phyloP scores from a whole-genome alignment of 176 grass and related monocot genomes.

The Hyparrhenia diplandra region DNA sequence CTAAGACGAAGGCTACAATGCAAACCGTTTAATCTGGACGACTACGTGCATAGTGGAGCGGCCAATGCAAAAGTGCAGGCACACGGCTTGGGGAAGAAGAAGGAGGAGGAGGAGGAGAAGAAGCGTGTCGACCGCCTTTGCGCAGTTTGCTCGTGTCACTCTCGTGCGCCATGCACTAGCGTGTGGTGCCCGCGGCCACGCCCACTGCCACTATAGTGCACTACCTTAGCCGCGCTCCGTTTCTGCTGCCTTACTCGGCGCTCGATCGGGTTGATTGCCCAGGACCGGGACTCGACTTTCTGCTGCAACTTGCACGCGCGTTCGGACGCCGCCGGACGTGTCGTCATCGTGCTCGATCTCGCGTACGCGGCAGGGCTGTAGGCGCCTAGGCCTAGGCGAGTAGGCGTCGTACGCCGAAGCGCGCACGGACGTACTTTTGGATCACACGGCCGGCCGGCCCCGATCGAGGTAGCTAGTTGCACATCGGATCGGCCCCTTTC shows the following conservation, averaged over 20 bases:
- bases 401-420: no score
- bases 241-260: background rate
- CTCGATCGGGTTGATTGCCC: background rate
- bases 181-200: background rate
- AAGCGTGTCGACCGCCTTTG: background rate
- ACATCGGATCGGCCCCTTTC: no score
- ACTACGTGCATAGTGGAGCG: background rate
- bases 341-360: background rate
- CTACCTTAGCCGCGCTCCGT: background rate
- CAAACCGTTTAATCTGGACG: conserved; percentile 20
- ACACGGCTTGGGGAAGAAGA: background rate
- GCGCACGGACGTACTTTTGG: no score
- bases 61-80: background rate
- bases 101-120: background rate
- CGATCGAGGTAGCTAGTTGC: no score
- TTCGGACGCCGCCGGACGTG: background rate
- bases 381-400: no score
- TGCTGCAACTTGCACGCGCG: conserved; percentile 20
- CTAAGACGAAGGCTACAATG: no score
- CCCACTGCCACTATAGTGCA: conserved; percentile 15
- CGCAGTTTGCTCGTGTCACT: conserved; percentile 27
- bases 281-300: background rate
- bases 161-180: conserved; percentile 53
- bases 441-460: no score
- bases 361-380: no score